A percentile compares a stretch with the other conserved stretches of the same genome.
Evolutionary conservation across 176 grass and related monocot species (phyloP).

Genomic region (Oryza brachyantha): DNA sequence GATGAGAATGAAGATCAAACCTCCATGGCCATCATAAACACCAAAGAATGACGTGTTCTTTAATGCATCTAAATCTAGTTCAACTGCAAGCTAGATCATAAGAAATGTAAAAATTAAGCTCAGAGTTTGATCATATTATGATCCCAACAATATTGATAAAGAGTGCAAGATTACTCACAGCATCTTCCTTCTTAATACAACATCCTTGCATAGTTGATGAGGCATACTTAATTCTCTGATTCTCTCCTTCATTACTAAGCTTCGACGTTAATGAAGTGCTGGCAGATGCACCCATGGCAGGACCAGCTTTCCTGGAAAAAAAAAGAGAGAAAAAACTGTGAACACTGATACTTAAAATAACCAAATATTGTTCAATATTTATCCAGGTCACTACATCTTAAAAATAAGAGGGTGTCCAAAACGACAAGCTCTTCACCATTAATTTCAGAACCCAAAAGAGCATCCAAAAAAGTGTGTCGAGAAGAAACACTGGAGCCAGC

Average conservation of each 20-base stretch:
- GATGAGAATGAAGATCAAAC: not conserved
- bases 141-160: not conserved
- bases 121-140: conserved; percentile 1
- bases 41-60: conserved; percentile 32
- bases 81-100: conserved; percentile 16
- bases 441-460: not conserved
- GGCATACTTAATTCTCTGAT: conserved; percentile 31
- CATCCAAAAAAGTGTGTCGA: not conserved
- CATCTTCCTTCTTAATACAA: not conserved
- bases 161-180: conserved; percentile 29
- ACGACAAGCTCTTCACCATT: not conserved
- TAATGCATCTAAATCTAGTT: conserved; percentile 11
- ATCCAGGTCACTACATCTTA: not conserved
- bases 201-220: conserved; percentile 17
- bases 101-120: not conserved
- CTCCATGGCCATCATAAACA: conserved; percentile 37
- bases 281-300: conserved; percentile 13
- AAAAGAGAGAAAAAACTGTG: conserved; percentile 17
- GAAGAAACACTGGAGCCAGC: not conserved
- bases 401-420: not conserved
- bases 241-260: conserved; percentile 19
- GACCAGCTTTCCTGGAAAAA: conserved; percentile 27
- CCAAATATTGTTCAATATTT: not conserved
- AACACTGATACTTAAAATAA: too few relatives aligned
- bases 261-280: not conserved